Base-by-base conservation (phyloP, 2,329 filamentous ascomycete genomes). In the Scedosporium boydii region DNA sequence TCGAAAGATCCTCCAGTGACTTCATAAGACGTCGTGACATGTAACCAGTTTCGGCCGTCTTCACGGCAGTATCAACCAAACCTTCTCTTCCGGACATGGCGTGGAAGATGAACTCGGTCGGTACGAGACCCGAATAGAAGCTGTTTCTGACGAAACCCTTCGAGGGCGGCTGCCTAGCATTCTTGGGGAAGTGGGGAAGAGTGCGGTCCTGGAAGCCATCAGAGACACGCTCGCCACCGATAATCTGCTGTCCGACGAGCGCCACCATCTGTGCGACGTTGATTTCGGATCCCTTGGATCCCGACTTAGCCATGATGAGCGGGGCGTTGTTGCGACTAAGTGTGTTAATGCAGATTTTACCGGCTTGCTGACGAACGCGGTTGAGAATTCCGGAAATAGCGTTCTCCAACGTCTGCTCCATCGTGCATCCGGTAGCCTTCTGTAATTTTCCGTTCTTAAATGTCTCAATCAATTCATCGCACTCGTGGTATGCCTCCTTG, bases 181-280 rank as follows among this genome's bases (percentile, higher is more conserved):
- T 92, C 74, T 98, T 98, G 61, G 92, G 88, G 72, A 98, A 99
- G 74, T 99, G 95, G 46, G 95, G 95, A 61, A 99, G 76, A 63
- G 89, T 97, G 69, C 95, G 87, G 74, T 98, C 93, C 72, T 98
- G 93, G 76, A 99, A 99, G 6, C 95, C 95, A 75, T 99, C 91
- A 55, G 91, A 85, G 38, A 99, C 93, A 84, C 95, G 93, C 70
- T 90, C 86, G 58, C 92, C 91, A 64, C 90, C 90, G 70, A 99
- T 98, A 84, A 98, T 97, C 69, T 99, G 95, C 76, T 99, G 95
- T 59, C 95, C 95, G 71, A 99, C 95, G 64, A 93, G 87, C 63
- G 95, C 93, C 72, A 98, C 90, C 95, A 99, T 99, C 78, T 99
- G 95, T 7, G 95, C 95, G 41, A 99, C 95, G 80, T 99, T 99